Evolutionary conservation across 2,329 filamentous ascomycete species (phyloP).

Genomic region (Aspergillus tubingensis): DNA sequence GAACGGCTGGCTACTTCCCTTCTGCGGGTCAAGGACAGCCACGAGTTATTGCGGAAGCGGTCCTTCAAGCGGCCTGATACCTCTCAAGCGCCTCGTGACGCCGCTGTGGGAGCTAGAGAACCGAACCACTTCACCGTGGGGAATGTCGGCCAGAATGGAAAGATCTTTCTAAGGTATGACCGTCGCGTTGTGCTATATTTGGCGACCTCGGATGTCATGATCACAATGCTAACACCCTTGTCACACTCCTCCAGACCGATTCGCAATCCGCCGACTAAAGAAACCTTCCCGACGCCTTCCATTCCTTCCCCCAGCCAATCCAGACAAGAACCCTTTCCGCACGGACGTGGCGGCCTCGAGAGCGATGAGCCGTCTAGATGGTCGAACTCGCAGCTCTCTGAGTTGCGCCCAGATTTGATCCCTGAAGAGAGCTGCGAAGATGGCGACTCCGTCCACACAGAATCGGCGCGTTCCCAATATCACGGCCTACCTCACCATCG

Average conservation of each 20-base stretch:
- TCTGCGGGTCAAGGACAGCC: constrained; percentile 52
- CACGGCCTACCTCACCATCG: constrained; percentile 25
- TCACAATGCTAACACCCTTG: constrained; percentile 15
- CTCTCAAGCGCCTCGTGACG: constrained; percentile 56
- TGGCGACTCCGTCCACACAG: constrained; percentile 24
- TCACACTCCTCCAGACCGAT: constrained; percentile 32
- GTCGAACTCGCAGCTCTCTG: constrained; percentile 46
- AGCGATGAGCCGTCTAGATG: constrained; percentile 37
- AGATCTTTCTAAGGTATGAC: constrained; percentile 76
- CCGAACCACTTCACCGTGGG: constrained; percentile 76
- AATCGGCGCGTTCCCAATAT: constrained; percentile 25
- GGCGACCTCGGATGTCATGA: constrained; percentile 17
- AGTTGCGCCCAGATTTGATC: constrained; percentile 33
- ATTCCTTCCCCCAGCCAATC: constrained; percentile 59
- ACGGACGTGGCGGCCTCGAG: constrained; percentile 29
- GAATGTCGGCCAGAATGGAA: constrained; percentile 80
- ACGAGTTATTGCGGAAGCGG: constrained; percentile 50
- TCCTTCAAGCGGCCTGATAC: constrained; percentile 50
- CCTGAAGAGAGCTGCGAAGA: constrained; percentile 30
- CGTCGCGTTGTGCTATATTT: constrained; percentile 16
- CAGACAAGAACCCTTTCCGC: constrained; percentile 56
- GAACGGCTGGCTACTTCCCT: constrained; percentile 38
- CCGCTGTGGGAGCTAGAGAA: constrained; percentile 62
- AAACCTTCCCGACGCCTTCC: constrained; percentile 35
- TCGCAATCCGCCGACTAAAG: constrained; percentile 37